A percentile compares a stretch with the other conserved stretches of the same genome.
phyloP scores from a whole-genome alignment of 106 monocot species.

The Alisma plantagoaquatica region DNA sequence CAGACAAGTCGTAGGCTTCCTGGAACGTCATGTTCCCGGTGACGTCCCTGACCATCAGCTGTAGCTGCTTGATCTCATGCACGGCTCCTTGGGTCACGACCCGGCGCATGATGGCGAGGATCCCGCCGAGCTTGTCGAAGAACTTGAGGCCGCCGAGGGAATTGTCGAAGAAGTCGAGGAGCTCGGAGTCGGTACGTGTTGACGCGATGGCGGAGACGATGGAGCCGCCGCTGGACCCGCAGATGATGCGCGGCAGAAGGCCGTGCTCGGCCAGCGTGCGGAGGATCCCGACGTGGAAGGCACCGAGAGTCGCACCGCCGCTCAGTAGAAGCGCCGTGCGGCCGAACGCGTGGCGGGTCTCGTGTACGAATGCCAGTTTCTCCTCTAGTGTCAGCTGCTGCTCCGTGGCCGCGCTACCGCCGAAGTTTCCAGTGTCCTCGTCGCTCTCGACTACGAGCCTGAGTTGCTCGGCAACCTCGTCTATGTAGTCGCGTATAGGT shows the following conservation, averaged over 20 bases:
- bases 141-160: slow-evolving; percentile 61
- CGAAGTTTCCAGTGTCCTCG: no score
- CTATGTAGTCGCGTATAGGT: slow-evolving; percentile 73
- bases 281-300: slow-evolving; percentile 78
- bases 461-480: slow-evolving; percentile 70
- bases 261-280: slow-evolving; percentile 64
- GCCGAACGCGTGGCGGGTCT: slow-evolving; percentile 89
- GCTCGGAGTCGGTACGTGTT: slow-evolving; percentile 68
- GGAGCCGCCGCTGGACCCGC: slow-evolving; percentile 81
- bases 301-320: slow-evolving; percentile 69
- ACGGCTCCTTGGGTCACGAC: slow-evolving; percentile 57
- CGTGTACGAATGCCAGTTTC: slow-evolving; percentile 79
- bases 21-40: slow-evolving; percentile 85
- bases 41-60: slow-evolving; percentile 51
- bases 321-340: slow-evolving; percentile 78
- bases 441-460: slow-evolving; percentile 68
- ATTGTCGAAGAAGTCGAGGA: slow-evolving; percentile 69
- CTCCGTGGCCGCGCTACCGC: no score
- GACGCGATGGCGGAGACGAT: slow-evolving; percentile 61
- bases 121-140: slow-evolving; percentile 76
- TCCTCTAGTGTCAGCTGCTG: slow-evolving; percentile 43
- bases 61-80: slow-evolving; percentile 73
- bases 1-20: slow-evolving; percentile 31
- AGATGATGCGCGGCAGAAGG: slow-evolving; percentile 68
- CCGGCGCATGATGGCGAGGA: slow-evolving; percentile 50